Evolutionary conservation across 148 eudicot genomes (phyloP).

Genomic region (Diospyros lotus): DNA sequence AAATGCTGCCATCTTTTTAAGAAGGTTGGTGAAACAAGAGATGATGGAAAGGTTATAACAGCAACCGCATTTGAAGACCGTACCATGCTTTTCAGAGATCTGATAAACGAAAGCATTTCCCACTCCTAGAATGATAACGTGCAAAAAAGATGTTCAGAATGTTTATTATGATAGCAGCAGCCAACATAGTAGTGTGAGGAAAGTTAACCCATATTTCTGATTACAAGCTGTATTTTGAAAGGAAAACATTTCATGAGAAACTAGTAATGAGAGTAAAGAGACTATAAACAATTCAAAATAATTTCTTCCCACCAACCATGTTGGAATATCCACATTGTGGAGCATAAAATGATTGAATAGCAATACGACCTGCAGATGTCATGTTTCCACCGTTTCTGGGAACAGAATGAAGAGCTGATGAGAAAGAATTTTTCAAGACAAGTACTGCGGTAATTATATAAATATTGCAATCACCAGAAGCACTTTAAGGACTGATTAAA

Average conservation of each 20-base stretch:
- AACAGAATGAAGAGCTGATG: slow-evolving; percentile 1
- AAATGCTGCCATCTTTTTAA: slow-evolving; percentile 92
- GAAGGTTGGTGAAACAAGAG: slow-evolving; percentile 67
- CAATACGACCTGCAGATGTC: slow-evolving; percentile 63
- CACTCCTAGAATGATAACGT: slow-evolving; percentile 52
- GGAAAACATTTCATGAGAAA: background rate
- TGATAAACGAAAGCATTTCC: slow-evolving; percentile 84
- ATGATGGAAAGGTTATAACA: slow-evolving; percentile 67
- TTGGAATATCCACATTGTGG: slow-evolving; percentile 81
- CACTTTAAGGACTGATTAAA: background rate
- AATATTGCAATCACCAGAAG: background rate
- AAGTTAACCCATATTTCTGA: background rate
- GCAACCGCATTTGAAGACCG: slow-evolving; percentile 83
- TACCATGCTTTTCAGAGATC: slow-evolving; percentile 69
- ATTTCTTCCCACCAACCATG: slow-evolving; percentile 41
- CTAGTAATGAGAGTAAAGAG: background rate
- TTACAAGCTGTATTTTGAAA: background rate
- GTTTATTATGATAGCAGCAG: background rate
- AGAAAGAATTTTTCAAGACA: slow-evolving; percentile 2
- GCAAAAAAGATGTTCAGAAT: background rate
- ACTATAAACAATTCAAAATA: slow-evolving; percentile 1
- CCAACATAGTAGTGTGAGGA: slow-evolving; percentile 1
- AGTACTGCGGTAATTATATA: slow-evolving; percentile 1
- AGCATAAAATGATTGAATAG: slow-evolving; percentile 87
- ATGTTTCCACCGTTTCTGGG: slow-evolving; percentile 42